Percentiles rank a stretch among this genome's conserved stretches.
Evolutionary conservation across 2,329 filamentous ascomycete genomes (phyloP).

Genomic region (Diaporthe destruens): DNA sequence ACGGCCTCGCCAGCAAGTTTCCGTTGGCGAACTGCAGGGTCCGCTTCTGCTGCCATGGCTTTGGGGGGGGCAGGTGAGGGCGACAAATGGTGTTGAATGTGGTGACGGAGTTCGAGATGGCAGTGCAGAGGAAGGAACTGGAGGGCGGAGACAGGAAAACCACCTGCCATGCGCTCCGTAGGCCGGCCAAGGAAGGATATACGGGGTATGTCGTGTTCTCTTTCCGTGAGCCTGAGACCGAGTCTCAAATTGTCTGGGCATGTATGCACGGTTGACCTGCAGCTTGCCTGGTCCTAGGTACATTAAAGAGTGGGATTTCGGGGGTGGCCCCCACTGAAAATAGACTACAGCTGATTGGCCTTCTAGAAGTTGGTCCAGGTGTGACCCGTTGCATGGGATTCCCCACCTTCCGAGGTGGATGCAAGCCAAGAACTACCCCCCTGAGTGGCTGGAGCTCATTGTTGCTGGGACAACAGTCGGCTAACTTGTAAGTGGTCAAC

Average conservation of each 20-base stretch:
- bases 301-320: too few relatives aligned
- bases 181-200: not conserved
- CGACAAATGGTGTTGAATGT: not conserved
- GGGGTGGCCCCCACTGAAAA: conserved; percentile 13
- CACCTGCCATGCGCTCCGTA: not conserved
- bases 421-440: not conserved
- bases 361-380: not conserved
- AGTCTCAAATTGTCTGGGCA: conserved; percentile 13
- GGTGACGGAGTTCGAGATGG: not conserved
- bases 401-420: too few relatives aligned
- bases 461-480: conserved; percentile 36
- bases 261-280: conserved; percentile 14
- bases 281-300: not conserved
- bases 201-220: conserved; percentile 13
- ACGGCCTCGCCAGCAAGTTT: conserved; percentile 26
- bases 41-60: conserved; percentile 36
- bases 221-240: conserved; percentile 20
- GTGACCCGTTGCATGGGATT: not conserved
- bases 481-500: not conserved
- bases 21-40: conserved; percentile 40
- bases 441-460: not conserved
- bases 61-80: too few relatives aligned
- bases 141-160: conserved; percentile 3
- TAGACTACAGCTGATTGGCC: conserved; percentile 29
- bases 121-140: not conserved